These are phyloP conservation scores for Kodamaea anthophila DNA, from an alignment of 1,139 yeast genomes.

Conservation along the genomic window DNA sequence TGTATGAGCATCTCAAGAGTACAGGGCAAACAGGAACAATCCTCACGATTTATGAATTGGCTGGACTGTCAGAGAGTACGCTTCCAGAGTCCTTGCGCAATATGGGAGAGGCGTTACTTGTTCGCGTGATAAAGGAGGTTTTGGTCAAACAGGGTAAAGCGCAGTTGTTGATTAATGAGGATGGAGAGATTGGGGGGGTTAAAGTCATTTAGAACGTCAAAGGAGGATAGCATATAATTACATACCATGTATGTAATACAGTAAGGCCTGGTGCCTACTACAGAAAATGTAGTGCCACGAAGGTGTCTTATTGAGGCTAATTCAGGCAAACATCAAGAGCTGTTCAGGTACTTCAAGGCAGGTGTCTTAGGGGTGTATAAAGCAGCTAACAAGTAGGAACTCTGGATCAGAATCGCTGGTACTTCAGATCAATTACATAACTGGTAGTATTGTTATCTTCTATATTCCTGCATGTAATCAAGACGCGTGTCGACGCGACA, in stretches of 20 bases:
- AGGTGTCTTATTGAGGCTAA: slow-evolving; percentile 2
- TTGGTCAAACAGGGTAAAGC: slow-evolving; percentile 66
- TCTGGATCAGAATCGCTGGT: background rate
- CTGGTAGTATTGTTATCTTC: background rate
- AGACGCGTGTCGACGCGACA: too few species aligned
- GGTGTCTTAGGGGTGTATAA: slow-evolving; percentile 28
- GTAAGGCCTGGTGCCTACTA: too few species aligned
- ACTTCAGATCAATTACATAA: background rate
- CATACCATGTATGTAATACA: too few species aligned
- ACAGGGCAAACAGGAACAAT: slow-evolving; percentile 78
- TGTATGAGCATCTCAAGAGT: slow-evolving; percentile 45
- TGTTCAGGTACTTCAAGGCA: slow-evolving; percentile 12
- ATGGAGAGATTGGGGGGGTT: slow-evolving; percentile 58
- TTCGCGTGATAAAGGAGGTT: slow-evolving; percentile 46
- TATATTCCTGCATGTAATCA: slow-evolving; percentile 1
- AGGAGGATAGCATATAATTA: too few species aligned
- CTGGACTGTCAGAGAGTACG: slow-evolving; percentile 54
- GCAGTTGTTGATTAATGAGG: slow-evolving; percentile 55
- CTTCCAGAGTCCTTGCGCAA: slow-evolving; percentile 52
- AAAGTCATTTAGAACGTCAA: slow-evolving; percentile 50
- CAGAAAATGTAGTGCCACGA: slow-evolving; percentile 2
- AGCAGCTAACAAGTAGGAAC: slow-evolving; percentile 18
- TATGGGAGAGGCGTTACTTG: slow-evolving; percentile 54
- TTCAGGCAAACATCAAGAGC: slow-evolving; percentile 12
- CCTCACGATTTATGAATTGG: slow-evolving; percentile 75